Evolutionary conservation across 73 alveolate species (phyloP).

Genomic region (Paramecium sexaurelia): DNA sequence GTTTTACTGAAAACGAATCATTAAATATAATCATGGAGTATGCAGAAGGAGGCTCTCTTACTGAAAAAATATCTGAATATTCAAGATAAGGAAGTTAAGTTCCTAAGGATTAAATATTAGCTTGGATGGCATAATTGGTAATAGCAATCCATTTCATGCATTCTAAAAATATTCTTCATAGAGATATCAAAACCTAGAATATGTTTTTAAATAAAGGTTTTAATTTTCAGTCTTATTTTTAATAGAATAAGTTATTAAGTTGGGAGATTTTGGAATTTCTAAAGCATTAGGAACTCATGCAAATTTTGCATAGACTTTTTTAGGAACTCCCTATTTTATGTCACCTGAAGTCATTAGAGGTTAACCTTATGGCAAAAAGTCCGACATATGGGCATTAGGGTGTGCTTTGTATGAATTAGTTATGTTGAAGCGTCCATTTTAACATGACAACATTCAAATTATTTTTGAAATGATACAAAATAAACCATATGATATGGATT

Average conservation of each 20-base stretch:
- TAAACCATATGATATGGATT: conserved; percentile 74
- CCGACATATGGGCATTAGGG: conserved; percentile 99
- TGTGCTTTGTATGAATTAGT: conserved; percentile 95
- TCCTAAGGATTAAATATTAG: conserved; percentile 81
- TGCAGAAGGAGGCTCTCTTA: conserved; percentile 96
- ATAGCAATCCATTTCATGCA: conserved; percentile 95
- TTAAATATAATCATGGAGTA: conserved; percentile 95
- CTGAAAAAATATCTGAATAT: conserved; percentile 82
- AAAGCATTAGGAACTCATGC: conserved; percentile 87
- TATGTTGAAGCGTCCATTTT: conserved; percentile 93
- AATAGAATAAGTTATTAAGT: conserved; percentile 79
- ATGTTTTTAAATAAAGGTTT: conserved; percentile 80
- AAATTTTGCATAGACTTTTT: conserved; percentile 85
- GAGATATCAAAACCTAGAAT: conserved; percentile 95
- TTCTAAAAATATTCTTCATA: conserved; percentile 91
- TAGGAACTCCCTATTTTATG: conserved; percentile 98
- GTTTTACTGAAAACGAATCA: conserved; percentile 86
- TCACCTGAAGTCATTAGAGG: conserved; percentile 97
- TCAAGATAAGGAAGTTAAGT: conserved; percentile 73
- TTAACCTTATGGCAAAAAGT: conserved; percentile 91
- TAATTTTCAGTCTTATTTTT: neutral
- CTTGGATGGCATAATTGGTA: conserved; percentile 88
- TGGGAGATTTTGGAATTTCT: conserved; percentile 99
- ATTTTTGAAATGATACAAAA: conserved; percentile 76
- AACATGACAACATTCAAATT: conserved; percentile 77